A percentile compares a stretch with the other conserved stretches of the same genome.
Conservation (phyloP, 768 basidiomycete species). For the Hygrophoropsis aurantiaca region DNA sequence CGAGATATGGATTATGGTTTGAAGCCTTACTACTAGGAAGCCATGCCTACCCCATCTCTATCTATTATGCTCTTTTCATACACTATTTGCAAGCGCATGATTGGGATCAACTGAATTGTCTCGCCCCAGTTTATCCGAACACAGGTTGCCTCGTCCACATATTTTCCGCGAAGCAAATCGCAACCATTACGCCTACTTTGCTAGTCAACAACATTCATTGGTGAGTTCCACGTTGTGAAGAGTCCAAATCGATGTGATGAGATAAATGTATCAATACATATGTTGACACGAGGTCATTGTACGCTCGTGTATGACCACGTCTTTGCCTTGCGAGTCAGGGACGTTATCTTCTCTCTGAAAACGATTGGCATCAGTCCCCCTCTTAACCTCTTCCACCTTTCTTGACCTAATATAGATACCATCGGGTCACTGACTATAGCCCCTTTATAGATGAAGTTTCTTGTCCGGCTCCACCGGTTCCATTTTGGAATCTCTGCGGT, state of each 20-base stretch:
- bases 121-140: too few relatives aligned
- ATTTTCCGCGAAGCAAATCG: too few relatives aligned
- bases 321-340: constrained; percentile 14
- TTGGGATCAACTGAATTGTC: too few relatives aligned
- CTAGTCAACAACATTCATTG: not conserved
- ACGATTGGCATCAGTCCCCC: not conserved
- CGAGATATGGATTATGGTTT: too few relatives aligned
- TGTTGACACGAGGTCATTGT: constrained; percentile 25
- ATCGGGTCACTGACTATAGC: not conserved
- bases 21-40: too few relatives aligned
- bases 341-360: constrained; percentile 35
- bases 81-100: too few relatives aligned
- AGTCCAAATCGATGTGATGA: constrained; percentile 12
- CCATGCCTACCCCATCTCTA: too few relatives aligned
- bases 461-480: constrained; percentile 1
- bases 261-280: constrained; percentile 17
- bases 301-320: constrained; percentile 28
- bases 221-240: not conserved
- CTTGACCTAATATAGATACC: constrained; percentile 6
- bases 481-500: not conserved
- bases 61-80: too few relatives aligned
- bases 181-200: too few relatives aligned
- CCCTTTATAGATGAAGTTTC: not conserved
- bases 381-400: constrained; percentile 4
- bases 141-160: too few relatives aligned